Base-by-base conservation (phyloP, 139 green algal species). In the Zygnema circumcarinatum region DNA sequence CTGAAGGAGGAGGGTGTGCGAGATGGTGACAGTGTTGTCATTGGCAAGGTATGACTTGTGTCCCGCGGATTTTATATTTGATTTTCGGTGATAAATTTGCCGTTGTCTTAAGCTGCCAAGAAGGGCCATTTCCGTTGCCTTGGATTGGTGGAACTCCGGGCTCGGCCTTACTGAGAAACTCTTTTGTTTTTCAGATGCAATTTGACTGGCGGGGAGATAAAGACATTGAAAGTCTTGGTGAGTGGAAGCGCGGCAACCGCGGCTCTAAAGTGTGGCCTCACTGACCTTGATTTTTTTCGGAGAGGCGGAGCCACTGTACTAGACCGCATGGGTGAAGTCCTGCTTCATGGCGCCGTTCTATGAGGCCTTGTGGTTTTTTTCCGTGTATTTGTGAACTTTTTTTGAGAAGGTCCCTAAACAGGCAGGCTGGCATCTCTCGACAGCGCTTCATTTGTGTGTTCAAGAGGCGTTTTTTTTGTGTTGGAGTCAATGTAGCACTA, bases 1-100 rank as follows among this genome's bases (percentile, higher is more conserved):
- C 82, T 94, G 29, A 68, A 72, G 33, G 33, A n/a, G 2, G 33
- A 52, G 33, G 91, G 91, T 29, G 81, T 92, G 16, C 54, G 85
- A 20, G 86, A 94, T 52, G 85, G 85, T 1, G 91, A 94, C 78
- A 90, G 67, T n/a, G 76, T 94, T 0, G 69, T 90, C 52, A 87
- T 94, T 41, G 90, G 89, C 1, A 33, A 93, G 86, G 86, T 91
- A 52, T 31, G 41, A 62, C 11, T n/a, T n/a, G n/a, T n/a, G n/a
- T n/a, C n/a, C n/a, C n/a, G 56, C 56, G 56, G n/a, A n/a, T n/a
- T n/a, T n/a, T n/a, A n/a, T n/a, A n/a, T n/a, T n/a, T n/a, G n/a
- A n/a, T n/a, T n/a, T n/a, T n/a, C n/a, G n/a, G n/a, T 25, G 62
- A 1, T 74, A 31, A 74, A 36, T 74, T 74, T 1, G 32, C 32